Evolutionary conservation across 139 green algal genomes (phyloP), one percentile per base, ranked within the genome.

Genomic region (Yamagishiella unicocca): DNA sequence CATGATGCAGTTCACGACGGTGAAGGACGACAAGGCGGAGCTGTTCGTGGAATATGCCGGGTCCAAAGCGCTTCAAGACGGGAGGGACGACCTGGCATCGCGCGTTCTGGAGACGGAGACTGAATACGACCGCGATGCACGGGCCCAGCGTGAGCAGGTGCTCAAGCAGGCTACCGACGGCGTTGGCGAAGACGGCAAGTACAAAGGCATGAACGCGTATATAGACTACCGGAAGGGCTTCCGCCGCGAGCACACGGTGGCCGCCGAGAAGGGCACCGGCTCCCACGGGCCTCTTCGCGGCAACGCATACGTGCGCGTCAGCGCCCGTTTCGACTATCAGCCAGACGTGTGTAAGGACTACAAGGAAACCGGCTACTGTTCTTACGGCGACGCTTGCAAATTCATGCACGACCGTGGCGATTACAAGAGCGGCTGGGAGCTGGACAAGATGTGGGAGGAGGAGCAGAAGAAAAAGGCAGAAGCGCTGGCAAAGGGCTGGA

Each of bases 331-430:
- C 67, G 98, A 99, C 92, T 99, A 99, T 90, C 96, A 99, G 90
- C 98, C 98, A 7, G 98, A 99, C 90, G 91, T 99, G 25, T 99
- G 98, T 90, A 99, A 99, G 91, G 74, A 99, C 90, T 99, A 99
- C 94, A 98, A 99, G 90, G 96, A 99, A 92, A 98, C 96, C 33
- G 97, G 96, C 3, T 98, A 96, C 88, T 98, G 97, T 90, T 97
- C 96, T 4, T 99, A 98, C 85, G 98, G 98, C 12, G 98, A 99
- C 90, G 90, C 95, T 33, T 99, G 98, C 94, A 99, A 99, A 91
- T 99, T 99, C 91, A 89, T 99, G 91, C 98, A 99, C 89, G 98
- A 99, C 87, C 90, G 98, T 3, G 96, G 96, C 6, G 98, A 99
- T 89, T 99, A 99, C 96, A 99, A 99, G 96, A 93, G 90, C 72